Conservation (phyloP, 2,329 filamentous ascomycete species). For the Alternaria dauci region DNA sequence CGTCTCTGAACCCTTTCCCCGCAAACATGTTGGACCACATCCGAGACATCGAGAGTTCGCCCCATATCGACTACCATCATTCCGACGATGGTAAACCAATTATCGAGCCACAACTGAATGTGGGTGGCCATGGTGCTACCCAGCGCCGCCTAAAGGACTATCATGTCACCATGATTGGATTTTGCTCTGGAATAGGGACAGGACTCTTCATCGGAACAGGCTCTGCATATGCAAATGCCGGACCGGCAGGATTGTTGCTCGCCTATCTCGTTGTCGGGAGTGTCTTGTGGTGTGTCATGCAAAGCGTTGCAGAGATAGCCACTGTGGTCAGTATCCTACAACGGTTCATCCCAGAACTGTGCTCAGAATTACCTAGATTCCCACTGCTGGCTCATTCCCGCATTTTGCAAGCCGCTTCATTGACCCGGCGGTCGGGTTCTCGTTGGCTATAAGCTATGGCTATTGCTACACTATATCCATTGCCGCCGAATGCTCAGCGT, state of each 20-base stretch:
- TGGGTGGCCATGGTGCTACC: slow-evolving; percentile 29
- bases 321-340: slow-evolving; percentile 30
- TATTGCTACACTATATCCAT: slow-evolving; percentile 59
- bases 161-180: slow-evolving; percentile 34
- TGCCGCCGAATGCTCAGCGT: slow-evolving; percentile 57
- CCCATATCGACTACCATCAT: slow-evolving; percentile 12
- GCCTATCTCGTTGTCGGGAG: slow-evolving; percentile 64
- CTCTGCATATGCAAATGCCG: slow-evolving; percentile 36
- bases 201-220: slow-evolving; percentile 33
- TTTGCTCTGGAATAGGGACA: slow-evolving; percentile 32
- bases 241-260: slow-evolving; percentile 63
- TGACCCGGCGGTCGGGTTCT: slow-evolving; percentile 69
- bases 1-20: background rate
- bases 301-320: slow-evolving; percentile 69
- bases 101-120: slow-evolving; percentile 29
- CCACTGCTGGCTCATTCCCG: slow-evolving; percentile 64
- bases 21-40: slow-evolving; percentile 19
- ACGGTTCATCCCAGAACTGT: background rate
- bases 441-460: slow-evolving; percentile 54
- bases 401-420: slow-evolving; percentile 69
- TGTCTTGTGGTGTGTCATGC: slow-evolving; percentile 67
- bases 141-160: slow-evolving; percentile 28
- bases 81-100: slow-evolving; percentile 24
- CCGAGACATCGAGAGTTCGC: slow-evolving; percentile 23
- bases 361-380: slow-evolving; percentile 13